These are phyloP conservation scores for Solioccasus polychromus DNA, from an alignment of 768 basidiomycete species.

Conservation along the genomic window DNA sequence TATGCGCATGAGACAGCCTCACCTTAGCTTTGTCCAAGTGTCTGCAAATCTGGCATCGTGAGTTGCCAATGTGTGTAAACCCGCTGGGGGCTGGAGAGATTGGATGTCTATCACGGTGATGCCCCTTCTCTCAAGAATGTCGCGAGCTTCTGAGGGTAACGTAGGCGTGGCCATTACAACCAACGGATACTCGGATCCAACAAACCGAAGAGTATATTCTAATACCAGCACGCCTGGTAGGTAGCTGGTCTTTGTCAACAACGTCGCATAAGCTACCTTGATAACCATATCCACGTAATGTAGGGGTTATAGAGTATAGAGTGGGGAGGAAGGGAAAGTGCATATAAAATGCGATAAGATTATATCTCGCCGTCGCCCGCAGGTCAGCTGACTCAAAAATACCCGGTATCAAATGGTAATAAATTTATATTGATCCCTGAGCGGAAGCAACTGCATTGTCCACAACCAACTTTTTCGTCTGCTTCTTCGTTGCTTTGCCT, in stretches of 20 bases:
- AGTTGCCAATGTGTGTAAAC: slow-evolving; percentile 28
- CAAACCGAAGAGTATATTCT: slow-evolving; percentile 47
- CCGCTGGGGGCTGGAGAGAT: slow-evolving; percentile 50
- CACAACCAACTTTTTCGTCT: slow-evolving; percentile 32
- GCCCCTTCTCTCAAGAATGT: slow-evolving; percentile 48
- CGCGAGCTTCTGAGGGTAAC: slow-evolving; percentile 48
- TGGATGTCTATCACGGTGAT: slow-evolving; percentile 62
- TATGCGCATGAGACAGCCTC: slow-evolving; percentile 10
- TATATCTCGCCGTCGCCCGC: too few relatives aligned
- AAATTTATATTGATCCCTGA: slow-evolving; percentile 7
- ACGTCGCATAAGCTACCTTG: slow-evolving; percentile 67
- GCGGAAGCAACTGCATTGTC: slow-evolving; percentile 12
- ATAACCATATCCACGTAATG: slow-evolving; percentile 26
- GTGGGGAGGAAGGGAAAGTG: neutral
- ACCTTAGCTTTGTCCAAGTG: slow-evolving; percentile 65
- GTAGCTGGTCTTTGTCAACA: slow-evolving; percentile 68
- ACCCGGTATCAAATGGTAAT: neutral
- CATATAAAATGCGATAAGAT: neutral
- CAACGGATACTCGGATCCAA: slow-evolving; percentile 67
- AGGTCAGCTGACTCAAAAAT: neutral
- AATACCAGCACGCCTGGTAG: slow-evolving; percentile 57
- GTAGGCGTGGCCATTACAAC: slow-evolving; percentile 71
- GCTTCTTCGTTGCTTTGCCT: slow-evolving; percentile 50
- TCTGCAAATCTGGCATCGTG: slow-evolving; percentile 53
- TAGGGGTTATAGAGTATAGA: neutral